Percentiles rank a stretch among this genome's conserved stretches.
Conservation (phyloP, 2,329 filamentous ascomycete species). For the Pezicula neosporulosa region DNA sequence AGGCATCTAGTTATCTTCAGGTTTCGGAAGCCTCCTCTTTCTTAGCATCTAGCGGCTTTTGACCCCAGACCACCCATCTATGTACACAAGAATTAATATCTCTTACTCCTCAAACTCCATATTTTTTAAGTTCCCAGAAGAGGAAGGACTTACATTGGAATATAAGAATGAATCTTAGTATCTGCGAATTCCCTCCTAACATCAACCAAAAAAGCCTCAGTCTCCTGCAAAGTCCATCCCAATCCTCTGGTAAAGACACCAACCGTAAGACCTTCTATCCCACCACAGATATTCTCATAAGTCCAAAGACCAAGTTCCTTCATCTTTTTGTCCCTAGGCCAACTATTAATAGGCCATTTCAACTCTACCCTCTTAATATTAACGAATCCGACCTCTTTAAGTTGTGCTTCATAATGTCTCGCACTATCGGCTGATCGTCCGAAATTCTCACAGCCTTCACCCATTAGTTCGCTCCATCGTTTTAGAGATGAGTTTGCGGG, state of each 20-base stretch:
- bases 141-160: conserved; percentile 4
- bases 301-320: conserved; percentile 5
- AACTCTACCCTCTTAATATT: conserved; percentile 32
- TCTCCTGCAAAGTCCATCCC: conserved; percentile 11
- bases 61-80: too few relatives aligned
- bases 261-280: conserved; percentile 13
- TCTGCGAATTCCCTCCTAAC: conserved; percentile 11
- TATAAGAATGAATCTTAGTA: conserved; percentile 10
- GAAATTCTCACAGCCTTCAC: conserved; percentile 32
- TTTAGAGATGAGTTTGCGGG: not conserved
- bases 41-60: too few relatives aligned
- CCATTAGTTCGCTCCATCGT: conserved; percentile 20
- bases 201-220: conserved; percentile 8
- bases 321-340: conserved; percentile 30
- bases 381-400: conserved; percentile 9
- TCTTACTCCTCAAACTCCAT: too few relatives aligned
- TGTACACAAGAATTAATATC: too few relatives aligned
- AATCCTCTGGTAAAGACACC: conserved; percentile 14
- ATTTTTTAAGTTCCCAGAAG: too few relatives aligned
- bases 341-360: conserved; percentile 37
- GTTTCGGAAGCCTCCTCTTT: too few relatives aligned
- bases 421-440: conserved; percentile 16
- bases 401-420: not conserved
- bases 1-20: too few relatives aligned
- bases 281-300: conserved; percentile 12